These are phyloP conservation scores for Neopestalotiopsis sp. DNA, from an alignment of 2,329 filamentous ascomycete species.

Conservation along the genomic window DNA sequence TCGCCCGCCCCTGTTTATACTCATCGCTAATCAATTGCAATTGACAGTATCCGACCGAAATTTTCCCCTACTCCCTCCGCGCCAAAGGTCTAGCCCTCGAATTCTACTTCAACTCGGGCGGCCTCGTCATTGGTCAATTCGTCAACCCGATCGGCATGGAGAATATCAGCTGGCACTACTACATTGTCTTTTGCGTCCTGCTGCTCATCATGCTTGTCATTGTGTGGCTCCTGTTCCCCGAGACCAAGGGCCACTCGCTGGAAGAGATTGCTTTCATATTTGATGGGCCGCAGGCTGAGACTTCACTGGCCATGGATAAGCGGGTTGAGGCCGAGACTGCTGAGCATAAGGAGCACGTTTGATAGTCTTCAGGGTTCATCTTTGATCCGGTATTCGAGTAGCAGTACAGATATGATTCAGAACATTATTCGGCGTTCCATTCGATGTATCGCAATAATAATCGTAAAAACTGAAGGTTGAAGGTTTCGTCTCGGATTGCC, in stretches of 20 bases:
- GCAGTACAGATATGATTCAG: no score
- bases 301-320: not conserved
- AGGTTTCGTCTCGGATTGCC: no score
- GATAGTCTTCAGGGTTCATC: no score
- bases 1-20: no score
- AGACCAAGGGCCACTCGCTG: conserved; percentile 52
- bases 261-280: conserved; percentile 65
- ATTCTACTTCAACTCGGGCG: conserved; percentile 32
- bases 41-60: conserved; percentile 42
- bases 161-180: conserved; percentile 57
- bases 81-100: conserved; percentile 39
- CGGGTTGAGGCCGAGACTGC: not conserved
- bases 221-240: conserved; percentile 47
- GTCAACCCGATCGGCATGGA: conserved; percentile 55
- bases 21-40: not conserved
- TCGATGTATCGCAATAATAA: no score
- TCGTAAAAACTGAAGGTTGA: no score
- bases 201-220: conserved; percentile 49
- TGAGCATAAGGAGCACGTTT: not conserved
- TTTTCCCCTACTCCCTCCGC: conserved; percentile 43
- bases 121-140: conserved; percentile 39
- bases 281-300: conserved; percentile 39
- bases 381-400: no score
- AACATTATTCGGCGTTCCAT: no score
- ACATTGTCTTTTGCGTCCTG: conserved; percentile 53